phyloP scores from a whole-genome alignment of 192 early-diverging fungal species.

The Haplosporangium gracile region DNA sequence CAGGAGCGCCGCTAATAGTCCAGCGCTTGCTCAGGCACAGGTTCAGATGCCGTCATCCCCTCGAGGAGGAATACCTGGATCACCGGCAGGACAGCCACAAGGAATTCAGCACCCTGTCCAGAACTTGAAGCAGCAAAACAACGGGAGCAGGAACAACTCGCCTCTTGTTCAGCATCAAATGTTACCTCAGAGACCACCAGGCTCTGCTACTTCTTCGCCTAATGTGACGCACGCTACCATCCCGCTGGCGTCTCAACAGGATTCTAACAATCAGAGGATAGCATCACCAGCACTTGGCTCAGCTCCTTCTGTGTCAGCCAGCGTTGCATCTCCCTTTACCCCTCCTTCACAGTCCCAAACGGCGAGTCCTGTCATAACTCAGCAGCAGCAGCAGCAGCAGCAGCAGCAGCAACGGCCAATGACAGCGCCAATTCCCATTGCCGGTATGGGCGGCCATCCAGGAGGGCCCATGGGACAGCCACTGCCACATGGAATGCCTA shows the following conservation, averaged over 20 bases:
- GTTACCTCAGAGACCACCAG: conserved; percentile 22
- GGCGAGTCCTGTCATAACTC: conserved; percentile 16
- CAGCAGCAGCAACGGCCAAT: conserved; percentile 7
- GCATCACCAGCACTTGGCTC: conserved; percentile 19
- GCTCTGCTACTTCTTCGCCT: conserved; percentile 31
- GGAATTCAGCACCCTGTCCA: conserved; percentile 26
- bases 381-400: background rate
- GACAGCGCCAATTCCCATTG: background rate
- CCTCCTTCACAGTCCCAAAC: conserved; percentile 10
- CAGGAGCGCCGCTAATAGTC: conserved; percentile 22
- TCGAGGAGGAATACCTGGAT: conserved; percentile 8
- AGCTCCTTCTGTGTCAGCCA: background rate
- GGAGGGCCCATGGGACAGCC: conserved; percentile 17
- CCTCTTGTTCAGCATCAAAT: conserved; percentile 28
- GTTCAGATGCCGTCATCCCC: conserved; percentile 29
- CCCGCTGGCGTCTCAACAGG: background rate
- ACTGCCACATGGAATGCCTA: conserved; percentile 6
- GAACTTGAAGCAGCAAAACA: conserved; percentile 12
- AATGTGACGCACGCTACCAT: conserved; percentile 28
- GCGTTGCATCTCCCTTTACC: conserved; percentile 6
- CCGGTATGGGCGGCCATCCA: background rate
- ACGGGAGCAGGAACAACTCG: conserved; percentile 27
- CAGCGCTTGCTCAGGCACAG: conserved; percentile 35
- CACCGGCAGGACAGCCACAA: conserved; percentile 24
- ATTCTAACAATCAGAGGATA: background rate